Percentiles rank a stretch among this genome's conserved stretches.
Evolutionary conservation across 352 stramenopile genomes (phyloP).

Genomic region (Pseudoperonospora humuli): DNA sequence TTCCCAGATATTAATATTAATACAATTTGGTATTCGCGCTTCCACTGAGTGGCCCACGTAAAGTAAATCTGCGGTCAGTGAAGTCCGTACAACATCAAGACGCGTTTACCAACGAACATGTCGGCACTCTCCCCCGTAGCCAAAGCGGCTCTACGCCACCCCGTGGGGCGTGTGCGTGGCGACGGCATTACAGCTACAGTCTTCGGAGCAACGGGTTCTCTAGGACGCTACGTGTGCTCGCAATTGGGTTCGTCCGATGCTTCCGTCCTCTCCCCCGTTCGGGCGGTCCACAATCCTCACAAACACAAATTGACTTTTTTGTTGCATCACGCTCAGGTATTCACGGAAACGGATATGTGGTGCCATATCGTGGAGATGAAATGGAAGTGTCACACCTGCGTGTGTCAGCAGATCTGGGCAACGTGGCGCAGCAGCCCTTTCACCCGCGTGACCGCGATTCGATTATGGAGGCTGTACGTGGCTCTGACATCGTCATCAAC

Average conservation of each 20-base stretch:
- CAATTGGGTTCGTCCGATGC: conserved; percentile 83
- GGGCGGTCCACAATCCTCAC: too few species aligned
- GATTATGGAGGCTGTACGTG: conserved; percentile 87
- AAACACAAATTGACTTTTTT: conserved; percentile 4
- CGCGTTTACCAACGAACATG: conserved; percentile 28
- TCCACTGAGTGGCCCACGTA: background rate
- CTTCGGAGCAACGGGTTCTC: conserved; percentile 93
- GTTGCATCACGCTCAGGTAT: conserved; percentile 25
- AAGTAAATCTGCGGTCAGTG: background rate
- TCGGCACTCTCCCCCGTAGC: conserved; percentile 76
- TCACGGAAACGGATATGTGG: conserved; percentile 70
- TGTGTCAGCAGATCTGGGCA: conserved; percentile 90
- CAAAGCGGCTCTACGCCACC: conserved; percentile 68
- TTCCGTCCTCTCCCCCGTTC: background rate
- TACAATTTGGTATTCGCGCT: too few species aligned
- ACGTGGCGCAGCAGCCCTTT: conserved; percentile 75
- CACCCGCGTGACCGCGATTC: conserved; percentile 88
- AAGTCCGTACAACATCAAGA: background rate
- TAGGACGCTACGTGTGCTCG: conserved; percentile 92
- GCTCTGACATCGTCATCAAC: conserved; percentile 96
- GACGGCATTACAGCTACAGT: conserved; percentile 89
- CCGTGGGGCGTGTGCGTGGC: conserved; percentile 56
- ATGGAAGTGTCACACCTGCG: conserved; percentile 91
- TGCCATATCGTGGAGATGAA: conserved; percentile 92
- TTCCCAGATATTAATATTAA: too few species aligned